These are phyloP conservation scores for Lomentospora prolificans DNA, from an alignment of 2,329 filamentous ascomycete genomes.

Conservation along the genomic window DNA sequence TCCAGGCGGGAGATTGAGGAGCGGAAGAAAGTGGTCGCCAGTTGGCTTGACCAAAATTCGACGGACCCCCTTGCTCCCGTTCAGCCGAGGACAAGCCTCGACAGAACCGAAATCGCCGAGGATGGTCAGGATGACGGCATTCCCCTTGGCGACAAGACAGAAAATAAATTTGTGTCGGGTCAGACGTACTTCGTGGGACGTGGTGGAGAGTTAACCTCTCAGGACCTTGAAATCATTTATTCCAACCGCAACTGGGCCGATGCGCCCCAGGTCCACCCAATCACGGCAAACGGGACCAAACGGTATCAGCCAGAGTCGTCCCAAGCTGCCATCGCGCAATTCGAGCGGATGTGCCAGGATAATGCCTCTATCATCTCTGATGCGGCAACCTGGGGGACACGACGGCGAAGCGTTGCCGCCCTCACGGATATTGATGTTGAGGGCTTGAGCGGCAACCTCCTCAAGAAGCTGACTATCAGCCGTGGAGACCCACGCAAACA, in stretches of 20 bases:
- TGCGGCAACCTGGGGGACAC: constrained; percentile 61
- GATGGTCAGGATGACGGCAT: constrained; percentile 31
- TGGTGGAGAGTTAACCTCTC: constrained; percentile 31
- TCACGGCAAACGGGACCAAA: constrained; percentile 22
- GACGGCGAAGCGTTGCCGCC: constrained; percentile 54
- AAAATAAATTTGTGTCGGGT: constrained; percentile 38
- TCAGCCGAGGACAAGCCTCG: constrained; percentile 16
- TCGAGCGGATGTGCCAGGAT: constrained; percentile 41
- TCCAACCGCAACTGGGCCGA: constrained; percentile 39
- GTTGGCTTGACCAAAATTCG: constrained; percentile 35
- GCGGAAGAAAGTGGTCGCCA: constrained; percentile 38
- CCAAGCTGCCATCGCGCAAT: constrained; percentile 42
- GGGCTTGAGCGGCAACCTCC: constrained; percentile 49
- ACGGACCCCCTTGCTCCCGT: constrained; percentile 9
- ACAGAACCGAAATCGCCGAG: constrained; percentile 19
- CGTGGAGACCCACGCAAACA: constrained; percentile 28
- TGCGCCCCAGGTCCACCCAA: constrained; percentile 35
- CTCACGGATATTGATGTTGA: constrained; percentile 43
- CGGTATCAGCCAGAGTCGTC: constrained; percentile 39
- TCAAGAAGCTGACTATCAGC: constrained; percentile 52
- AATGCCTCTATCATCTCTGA: constrained; percentile 50
- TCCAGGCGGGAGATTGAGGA: constrained; percentile 30
- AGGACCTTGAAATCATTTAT: constrained; percentile 41
- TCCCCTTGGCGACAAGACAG: constrained; percentile 34
- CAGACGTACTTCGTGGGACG: constrained; percentile 38